A percentile compares a stretch with the other conserved stretches of the same genome.
phyloP scores from a whole-genome alignment of 2,329 filamentous ascomycete species.

The Aspergillus brunneoviolaceus region DNA sequence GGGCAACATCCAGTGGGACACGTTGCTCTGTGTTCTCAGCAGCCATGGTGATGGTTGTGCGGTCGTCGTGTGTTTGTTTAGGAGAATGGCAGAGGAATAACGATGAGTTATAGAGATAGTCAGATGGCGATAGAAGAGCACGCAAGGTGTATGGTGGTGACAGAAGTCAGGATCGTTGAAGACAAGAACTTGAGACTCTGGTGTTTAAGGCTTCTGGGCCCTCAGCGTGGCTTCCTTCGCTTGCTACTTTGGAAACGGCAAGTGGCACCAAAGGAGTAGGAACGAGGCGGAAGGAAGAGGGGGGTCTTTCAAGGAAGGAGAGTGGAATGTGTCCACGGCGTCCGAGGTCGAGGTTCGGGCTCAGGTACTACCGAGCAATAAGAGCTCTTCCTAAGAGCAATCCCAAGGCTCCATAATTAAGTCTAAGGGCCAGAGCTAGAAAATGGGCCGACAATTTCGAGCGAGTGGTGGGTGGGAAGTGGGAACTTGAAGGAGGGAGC shows the following conservation, averaged over 20 bases:
- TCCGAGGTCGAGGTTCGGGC: neutral
- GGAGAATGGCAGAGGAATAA: neutral
- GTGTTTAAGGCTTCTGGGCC: neutral
- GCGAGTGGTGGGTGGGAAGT: too few relatives aligned
- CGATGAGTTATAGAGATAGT: neutral
- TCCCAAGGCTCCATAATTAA: neutral
- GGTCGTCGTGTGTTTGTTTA: neutral
- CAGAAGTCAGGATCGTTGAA: neutral
- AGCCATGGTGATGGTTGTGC: conserved; percentile 18
- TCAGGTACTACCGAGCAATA: neutral
- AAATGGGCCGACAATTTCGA: neutral
- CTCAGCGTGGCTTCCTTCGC: neutral
- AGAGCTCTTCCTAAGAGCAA: neutral
- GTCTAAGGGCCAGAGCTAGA: neutral
- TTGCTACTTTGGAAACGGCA: neutral
- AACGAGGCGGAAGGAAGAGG: neutral
- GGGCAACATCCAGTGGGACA: conserved; percentile 42
- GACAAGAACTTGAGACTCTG: neutral
- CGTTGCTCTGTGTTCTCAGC: conserved; percentile 23
- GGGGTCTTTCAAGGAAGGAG: too few relatives aligned
- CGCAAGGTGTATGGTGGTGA: neutral
- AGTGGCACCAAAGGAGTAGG: neutral
- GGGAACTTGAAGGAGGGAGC: too few relatives aligned
- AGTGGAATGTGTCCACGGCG: too few relatives aligned
- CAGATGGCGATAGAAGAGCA: neutral